phyloP scores from a whole-genome alignment of 164 flowering plant genomes.

The Tinospora cordifolia region DNA sequence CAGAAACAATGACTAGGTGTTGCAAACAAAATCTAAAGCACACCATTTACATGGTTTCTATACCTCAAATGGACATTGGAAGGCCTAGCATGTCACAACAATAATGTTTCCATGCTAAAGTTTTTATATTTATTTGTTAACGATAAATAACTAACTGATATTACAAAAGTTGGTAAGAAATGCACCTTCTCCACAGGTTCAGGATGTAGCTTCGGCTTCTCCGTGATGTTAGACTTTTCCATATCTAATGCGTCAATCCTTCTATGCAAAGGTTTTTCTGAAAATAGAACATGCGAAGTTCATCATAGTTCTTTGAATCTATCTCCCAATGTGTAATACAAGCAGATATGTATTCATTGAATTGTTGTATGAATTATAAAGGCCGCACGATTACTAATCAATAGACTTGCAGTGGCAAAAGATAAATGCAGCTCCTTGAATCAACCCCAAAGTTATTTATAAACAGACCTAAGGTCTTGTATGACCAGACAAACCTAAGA shows the following conservation, averaged over 20 bases:
- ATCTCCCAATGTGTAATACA: not conserved
- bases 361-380: not conserved
- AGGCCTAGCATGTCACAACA: not conserved
- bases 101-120: not conserved
- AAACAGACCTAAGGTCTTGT: not conserved
- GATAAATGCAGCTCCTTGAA: not conserved
- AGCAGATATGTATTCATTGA: not conserved
- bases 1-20: not conserved
- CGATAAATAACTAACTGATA: constrained; percentile 20
- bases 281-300: constrained; percentile 6
- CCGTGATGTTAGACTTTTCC: constrained; percentile 10
- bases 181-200: constrained; percentile 20
- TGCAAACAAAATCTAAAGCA: not conserved
- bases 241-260: constrained; percentile 13
- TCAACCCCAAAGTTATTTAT: not conserved
- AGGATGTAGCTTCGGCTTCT: constrained; percentile 17
- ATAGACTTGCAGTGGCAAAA: not conserved
- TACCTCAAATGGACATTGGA: not conserved
- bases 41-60: not conserved
- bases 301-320: not conserved
- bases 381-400: not conserved
- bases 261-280: constrained; percentile 23
- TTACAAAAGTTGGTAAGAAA: constrained; percentile 15
- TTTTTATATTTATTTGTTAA: not conserved
- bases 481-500: not conserved